Base-by-base conservation (phyloP, 495 filamentous ascomycete genomes). In the Rusavskia elegans region DNA sequence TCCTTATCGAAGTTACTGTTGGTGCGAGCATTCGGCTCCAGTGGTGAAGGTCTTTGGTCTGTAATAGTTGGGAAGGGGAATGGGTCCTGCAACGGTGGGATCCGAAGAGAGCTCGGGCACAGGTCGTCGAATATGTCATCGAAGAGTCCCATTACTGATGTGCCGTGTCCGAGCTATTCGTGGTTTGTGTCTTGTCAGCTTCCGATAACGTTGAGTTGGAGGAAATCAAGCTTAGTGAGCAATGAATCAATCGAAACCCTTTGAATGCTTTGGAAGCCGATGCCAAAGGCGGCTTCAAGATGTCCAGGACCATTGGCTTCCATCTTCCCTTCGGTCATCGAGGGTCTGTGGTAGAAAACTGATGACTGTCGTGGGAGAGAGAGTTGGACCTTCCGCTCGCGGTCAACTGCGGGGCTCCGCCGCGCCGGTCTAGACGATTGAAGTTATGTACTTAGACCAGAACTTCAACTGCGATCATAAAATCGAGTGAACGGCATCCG, bases 11-110 rank as follows among this genome's bases (percentile, higher is more conserved):
- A 64, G 32, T 63, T 58, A 14, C 58, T 55, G 10, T 63, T 59
- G 36, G 55, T 64, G 36, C 62, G 68, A 36, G 71, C 69, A 53
- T 69, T 72, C 13, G 73, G 71, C 55, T 77, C 71, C 35, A 74
- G 59, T 9, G 73, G 68, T 16, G 69, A 65, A 17, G 69, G 72
- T 38, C 71, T 68, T 20, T 67, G 69, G 30, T 71, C 66, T 20
- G 67, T 67, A 10, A 38, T 41, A 19, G 50, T 45, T 14, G 42
- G 52, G 16, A 14, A 21, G 2, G 56, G 53, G 16, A 50, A 55
- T 13, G 70, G 71, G 48, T 72, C 69, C 38, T 71, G 70, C 40
- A 77, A 61, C 49, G 73, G 72, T 52, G 73, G 68, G 48, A 77
- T 77, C 50, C 68, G 68, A 39, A 76, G 60, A 50, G 66, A 60